Percentiles rank a stretch among this genome's conserved stretches.
Evolutionary conservation across 2,329 filamentous ascomycete species (phyloP).

Genomic region (Cercospora zeae-maydis): DNA sequence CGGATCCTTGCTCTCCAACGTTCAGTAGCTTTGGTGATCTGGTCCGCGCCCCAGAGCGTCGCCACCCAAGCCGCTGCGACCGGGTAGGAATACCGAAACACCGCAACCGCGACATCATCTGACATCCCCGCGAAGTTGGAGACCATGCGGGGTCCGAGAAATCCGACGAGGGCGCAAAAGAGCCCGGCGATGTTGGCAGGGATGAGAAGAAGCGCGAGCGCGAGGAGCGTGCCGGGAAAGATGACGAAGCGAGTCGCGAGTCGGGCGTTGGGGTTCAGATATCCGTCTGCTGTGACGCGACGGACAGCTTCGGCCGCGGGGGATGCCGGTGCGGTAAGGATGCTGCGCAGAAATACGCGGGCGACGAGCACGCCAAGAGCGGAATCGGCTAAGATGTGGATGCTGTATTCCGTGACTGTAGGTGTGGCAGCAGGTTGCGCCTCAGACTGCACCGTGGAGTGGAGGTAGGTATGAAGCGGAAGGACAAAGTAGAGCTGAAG

Average conservation of each 20-base stretch:
- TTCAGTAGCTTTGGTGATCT: conserved; percentile 57
- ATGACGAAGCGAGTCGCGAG: conserved; percentile 83
- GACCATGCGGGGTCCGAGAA: conserved; percentile 5
- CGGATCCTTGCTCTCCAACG: conserved; percentile 77
- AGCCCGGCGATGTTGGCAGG: conserved; percentile 61
- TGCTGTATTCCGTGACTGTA: conserved; percentile 57
- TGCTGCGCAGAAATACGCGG: conserved; percentile 69
- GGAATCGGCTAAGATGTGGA: conserved; percentile 91
- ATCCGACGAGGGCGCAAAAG: conserved; percentile 38
- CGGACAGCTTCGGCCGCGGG: conserved; percentile 71
- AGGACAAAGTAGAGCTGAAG: conserved; percentile 87
- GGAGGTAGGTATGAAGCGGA: conserved; percentile 76
- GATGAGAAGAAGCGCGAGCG: conserved; percentile 57
- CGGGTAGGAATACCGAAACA: conserved; percentile 74
- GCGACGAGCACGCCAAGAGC: conserved; percentile 87
- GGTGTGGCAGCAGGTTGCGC: neutral
- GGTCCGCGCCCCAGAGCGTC: conserved; percentile 18
- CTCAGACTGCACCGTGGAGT: conserved; percentile 6
- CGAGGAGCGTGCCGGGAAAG: conserved; percentile 66
- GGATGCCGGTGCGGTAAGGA: conserved; percentile 65
- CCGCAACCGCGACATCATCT: conserved; percentile 23
- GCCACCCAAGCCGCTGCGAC: conserved; percentile 30
- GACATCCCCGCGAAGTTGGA: conserved; percentile 3
- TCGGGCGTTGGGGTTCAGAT: conserved; percentile 70
- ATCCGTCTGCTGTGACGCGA: conserved; percentile 65